phyloP scores from a whole-genome alignment of 208 protist species.

The Trypanosoma conorhini region DNA sequence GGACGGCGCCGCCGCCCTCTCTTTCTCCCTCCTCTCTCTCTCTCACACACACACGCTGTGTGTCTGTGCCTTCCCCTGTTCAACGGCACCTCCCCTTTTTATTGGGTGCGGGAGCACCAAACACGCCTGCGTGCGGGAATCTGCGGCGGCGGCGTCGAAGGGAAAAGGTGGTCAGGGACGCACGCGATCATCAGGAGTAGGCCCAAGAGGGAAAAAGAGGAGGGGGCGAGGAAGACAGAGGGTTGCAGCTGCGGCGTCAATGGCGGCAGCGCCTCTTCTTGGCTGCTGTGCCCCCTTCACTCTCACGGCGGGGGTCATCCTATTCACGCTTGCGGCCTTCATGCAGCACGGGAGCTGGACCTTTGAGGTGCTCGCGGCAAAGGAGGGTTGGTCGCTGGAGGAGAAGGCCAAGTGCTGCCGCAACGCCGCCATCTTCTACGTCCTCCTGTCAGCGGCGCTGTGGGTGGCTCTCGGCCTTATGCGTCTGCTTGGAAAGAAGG shows the following conservation, averaged over 20 bases:
- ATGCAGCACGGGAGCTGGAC: conserved; percentile 49
- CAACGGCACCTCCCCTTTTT: too few species aligned
- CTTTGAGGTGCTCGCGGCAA: conserved; percentile 63
- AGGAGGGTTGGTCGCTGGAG: conserved; percentile 53
- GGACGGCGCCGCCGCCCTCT: too few species aligned
- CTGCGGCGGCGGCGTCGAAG: too few species aligned
- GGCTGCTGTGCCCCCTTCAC: conserved; percentile 40
- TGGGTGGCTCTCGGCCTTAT: conserved; percentile 19
- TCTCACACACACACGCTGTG: too few species aligned
- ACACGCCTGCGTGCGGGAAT: background rate
- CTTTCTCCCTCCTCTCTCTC: too few species aligned
- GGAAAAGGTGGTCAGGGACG: too few species aligned
- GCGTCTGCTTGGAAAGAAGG: background rate
- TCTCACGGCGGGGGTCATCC: conserved; percentile 36
- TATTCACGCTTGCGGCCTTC: conserved; percentile 33
- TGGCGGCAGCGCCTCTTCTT: background rate
- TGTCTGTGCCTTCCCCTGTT: too few species aligned
- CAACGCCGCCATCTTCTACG: conserved; percentile 55
- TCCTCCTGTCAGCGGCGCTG: conserved; percentile 36
- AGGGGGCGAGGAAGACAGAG: too few species aligned
- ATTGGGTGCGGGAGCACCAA: background rate
- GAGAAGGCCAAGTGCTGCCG: conserved; percentile 53
- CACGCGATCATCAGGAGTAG: too few species aligned
- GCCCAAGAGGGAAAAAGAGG: too few species aligned
- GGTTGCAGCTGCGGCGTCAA: background rate